phyloP scores from a whole-genome alignment of 352 stramenopile species.

The Globisporangium solare region DNA sequence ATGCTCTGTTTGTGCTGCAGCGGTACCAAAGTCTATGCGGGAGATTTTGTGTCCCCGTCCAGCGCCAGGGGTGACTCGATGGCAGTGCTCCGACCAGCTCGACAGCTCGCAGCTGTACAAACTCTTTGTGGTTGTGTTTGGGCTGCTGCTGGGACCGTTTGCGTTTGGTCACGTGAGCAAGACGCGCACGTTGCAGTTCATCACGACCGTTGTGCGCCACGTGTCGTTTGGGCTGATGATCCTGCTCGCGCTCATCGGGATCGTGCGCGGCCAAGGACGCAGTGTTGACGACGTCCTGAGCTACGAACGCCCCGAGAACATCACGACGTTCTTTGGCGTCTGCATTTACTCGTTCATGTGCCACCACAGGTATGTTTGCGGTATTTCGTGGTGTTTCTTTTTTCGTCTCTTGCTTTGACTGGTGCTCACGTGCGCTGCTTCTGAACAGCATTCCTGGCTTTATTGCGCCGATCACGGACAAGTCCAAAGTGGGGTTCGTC shows the following conservation, averaged over 20 bases:
- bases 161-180: constrained; percentile 82
- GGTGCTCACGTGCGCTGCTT: not conserved
- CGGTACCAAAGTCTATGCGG: constrained; percentile 84
- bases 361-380: constrained; percentile 64
- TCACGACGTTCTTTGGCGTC: constrained; percentile 82
- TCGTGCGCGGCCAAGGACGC: constrained; percentile 58
- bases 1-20: constrained; percentile 22
- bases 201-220: constrained; percentile 80
- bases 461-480: constrained; percentile 79
- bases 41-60: constrained; percentile 80
- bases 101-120: constrained; percentile 81
- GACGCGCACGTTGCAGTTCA: constrained; percentile 69
- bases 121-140: constrained; percentile 76
- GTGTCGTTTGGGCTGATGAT: constrained; percentile 85
- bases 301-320: constrained; percentile 67
- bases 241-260: constrained; percentile 62
- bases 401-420: too few species aligned
- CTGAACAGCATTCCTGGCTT: constrained; percentile 65
- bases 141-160: constrained; percentile 68
- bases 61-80: constrained; percentile 35
- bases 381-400: not conserved
- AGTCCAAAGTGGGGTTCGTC: constrained; percentile 61
- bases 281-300: constrained; percentile 56
- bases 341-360: constrained; percentile 92
- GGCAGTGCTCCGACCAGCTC: constrained; percentile 62